These are phyloP conservation scores for Aegle marmelos DNA, from an alignment of 345 rosid species.

Conservation along the genomic window DNA sequence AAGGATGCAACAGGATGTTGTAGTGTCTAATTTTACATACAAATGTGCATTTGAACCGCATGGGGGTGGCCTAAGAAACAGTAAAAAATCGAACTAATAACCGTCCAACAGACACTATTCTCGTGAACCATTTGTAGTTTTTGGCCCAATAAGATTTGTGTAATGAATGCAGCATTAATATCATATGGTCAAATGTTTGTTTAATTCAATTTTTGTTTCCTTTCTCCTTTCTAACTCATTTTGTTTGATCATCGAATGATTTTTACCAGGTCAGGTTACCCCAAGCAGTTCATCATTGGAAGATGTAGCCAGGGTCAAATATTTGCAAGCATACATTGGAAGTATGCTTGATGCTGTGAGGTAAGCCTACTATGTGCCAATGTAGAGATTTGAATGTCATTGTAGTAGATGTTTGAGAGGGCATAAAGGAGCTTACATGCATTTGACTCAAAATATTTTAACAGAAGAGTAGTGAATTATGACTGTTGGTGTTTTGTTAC, in stretches of 20 bases:
- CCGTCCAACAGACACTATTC: no score
- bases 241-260: not conserved
- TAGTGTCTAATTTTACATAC: not conserved
- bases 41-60: not conserved
- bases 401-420: not conserved
- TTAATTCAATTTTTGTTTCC: not conserved
- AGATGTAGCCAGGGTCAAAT: conserved; percentile 36
- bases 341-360: conserved; percentile 38
- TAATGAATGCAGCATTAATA: not conserved
- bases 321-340: conserved; percentile 34
- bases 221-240: not conserved
- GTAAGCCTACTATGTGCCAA: conserved; percentile 12
- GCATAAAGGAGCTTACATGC: not conserved
- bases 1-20: not conserved
- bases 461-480: no score
- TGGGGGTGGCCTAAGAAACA: no score
- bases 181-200: not conserved
- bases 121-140: no score
- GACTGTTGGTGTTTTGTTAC: not conserved
- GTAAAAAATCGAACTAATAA: no score
- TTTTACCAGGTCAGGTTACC: conserved; percentile 25
- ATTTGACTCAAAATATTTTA: not conserved
- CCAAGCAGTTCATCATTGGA: conserved; percentile 27
- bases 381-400: not conserved
- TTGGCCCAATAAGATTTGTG: no score